phyloP scores from a whole-genome alignment of 768 basidiomycete genomes.

The Leccinum aurantiacum region DNA sequence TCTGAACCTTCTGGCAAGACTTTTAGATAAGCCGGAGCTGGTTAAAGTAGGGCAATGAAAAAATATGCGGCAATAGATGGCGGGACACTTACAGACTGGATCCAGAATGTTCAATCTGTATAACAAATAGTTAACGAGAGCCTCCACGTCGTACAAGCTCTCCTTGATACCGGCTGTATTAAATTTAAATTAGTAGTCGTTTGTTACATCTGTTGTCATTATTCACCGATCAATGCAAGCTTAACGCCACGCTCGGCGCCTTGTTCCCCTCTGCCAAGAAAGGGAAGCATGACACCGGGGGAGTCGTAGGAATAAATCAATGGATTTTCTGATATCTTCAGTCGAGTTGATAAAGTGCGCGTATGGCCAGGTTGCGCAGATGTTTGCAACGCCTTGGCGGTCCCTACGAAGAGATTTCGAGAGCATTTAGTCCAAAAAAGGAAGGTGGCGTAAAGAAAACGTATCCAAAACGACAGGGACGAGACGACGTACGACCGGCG shows the following conservation, averaged over 20 bases:
- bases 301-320: constrained; percentile 92
- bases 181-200: constrained; percentile 7
- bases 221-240: constrained; percentile 88
- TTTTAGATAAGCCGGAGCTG: constrained; percentile 69
- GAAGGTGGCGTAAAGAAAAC: background rate
- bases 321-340: constrained; percentile 81
- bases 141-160: constrained; percentile 82
- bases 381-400: constrained; percentile 87
- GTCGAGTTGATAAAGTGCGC: constrained; percentile 80
- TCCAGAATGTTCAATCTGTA: constrained; percentile 81
- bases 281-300: constrained; percentile 96
- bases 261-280: constrained; percentile 78
- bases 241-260: constrained; percentile 93
- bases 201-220: constrained; percentile 12
- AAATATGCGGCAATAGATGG: background rate
- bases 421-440: constrained; percentile 4
- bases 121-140: constrained; percentile 82
- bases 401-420: constrained; percentile 41
- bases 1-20: constrained; percentile 54
- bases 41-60: background rate
- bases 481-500: constrained; percentile 65
- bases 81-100: constrained; percentile 55
- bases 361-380: constrained; percentile 91
- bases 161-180: constrained; percentile 88
- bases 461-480: constrained; percentile 5